These are phyloP conservation scores for Paramarasmius palmivorus DNA, from an alignment of 1,284 basidiomycete species.

Conservation along the genomic window DNA sequence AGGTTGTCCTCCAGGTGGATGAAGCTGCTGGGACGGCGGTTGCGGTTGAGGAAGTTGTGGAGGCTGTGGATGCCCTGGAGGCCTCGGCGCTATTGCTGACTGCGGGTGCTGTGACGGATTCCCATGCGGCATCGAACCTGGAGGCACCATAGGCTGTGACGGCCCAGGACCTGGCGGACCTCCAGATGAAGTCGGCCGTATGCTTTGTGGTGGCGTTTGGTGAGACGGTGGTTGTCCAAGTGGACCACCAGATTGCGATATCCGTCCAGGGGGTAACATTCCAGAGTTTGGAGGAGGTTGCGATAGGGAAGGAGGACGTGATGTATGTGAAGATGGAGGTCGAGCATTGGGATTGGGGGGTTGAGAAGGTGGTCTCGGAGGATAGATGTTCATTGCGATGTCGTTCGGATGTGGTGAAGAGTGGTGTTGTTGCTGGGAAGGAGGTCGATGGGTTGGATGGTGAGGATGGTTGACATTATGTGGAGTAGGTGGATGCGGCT, in stretches of 20 bases:
- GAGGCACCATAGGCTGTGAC: constrained; percentile 2
- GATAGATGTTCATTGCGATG: constrained; percentile 34
- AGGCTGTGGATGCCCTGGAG: neutral
- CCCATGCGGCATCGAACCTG: neutral
- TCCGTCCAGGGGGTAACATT: constrained; percentile 10
- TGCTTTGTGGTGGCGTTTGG: neutral
- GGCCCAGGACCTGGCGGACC: neutral
- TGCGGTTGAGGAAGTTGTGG: neutral
- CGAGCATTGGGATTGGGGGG: constrained; percentile 32
- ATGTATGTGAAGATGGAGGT: neutral
- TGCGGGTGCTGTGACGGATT: neutral
- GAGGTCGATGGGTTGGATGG: constrained; percentile 30
- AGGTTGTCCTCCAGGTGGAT: constrained; percentile 4
- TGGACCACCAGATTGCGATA: constrained; percentile 12
- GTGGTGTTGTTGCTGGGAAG: constrained; percentile 32
- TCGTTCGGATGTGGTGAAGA: constrained; percentile 41
- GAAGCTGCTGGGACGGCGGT: constrained; percentile 8
- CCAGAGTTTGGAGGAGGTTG: constrained; percentile 23
- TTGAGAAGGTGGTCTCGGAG: constrained; percentile 51
- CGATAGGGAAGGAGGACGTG: constrained; percentile 9
- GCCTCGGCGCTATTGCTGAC: constrained; percentile 4
- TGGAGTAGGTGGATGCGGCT: constrained; percentile 48
- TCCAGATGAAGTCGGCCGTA: constrained; percentile 6
- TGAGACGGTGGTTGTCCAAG: constrained; percentile 8
- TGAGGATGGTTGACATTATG: constrained; percentile 29